A percentile compares a stretch with the other conserved stretches of the same genome.
phyloP scores from a whole-genome alignment of 2,329 filamentous ascomycete genomes.

The Alternaria infectoria region DNA sequence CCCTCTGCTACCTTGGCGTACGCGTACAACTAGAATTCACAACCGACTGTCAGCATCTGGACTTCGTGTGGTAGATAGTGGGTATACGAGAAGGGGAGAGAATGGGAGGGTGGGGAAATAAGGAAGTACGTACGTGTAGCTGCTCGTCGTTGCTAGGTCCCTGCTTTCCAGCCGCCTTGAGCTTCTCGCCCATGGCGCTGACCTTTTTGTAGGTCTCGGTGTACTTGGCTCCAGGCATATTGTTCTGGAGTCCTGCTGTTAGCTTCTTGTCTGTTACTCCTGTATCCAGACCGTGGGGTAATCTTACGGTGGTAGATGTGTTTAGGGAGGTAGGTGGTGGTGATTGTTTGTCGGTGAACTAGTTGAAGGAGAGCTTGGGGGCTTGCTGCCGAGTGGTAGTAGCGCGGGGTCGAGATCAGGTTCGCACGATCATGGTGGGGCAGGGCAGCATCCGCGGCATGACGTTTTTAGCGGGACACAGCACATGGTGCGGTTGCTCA shows the following conservation, averaged over 20 bases:
- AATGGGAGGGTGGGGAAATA: neutral
- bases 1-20: conserved; percentile 53
- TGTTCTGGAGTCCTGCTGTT: conserved; percentile 1
- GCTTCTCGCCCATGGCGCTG: conserved; percentile 39
- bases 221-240: conserved; percentile 41
- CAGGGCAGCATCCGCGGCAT: conserved; percentile 13
- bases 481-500: neutral
- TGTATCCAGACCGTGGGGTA: neutral
- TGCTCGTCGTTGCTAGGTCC: conserved; percentile 42
- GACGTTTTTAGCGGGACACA: conserved; percentile 8
- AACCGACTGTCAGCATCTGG: neutral
- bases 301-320: neutral
- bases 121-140: conserved; percentile 56
- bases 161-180: conserved; percentile 33
- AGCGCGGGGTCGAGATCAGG: conserved; percentile 18
- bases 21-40: conserved; percentile 55
- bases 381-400: conserved; percentile 2
- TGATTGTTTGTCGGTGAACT: neutral
- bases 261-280: neutral
- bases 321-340: neutral
- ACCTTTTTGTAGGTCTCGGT: conserved; percentile 40
- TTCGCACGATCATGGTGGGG: conserved; percentile 13
- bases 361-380: neutral
- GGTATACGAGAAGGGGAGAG: neutral
- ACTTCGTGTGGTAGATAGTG: neutral